Evolutionary conservation across 108 stramenopile species (phyloP).

Genomic region (Cyclotella sp.): DNA sequence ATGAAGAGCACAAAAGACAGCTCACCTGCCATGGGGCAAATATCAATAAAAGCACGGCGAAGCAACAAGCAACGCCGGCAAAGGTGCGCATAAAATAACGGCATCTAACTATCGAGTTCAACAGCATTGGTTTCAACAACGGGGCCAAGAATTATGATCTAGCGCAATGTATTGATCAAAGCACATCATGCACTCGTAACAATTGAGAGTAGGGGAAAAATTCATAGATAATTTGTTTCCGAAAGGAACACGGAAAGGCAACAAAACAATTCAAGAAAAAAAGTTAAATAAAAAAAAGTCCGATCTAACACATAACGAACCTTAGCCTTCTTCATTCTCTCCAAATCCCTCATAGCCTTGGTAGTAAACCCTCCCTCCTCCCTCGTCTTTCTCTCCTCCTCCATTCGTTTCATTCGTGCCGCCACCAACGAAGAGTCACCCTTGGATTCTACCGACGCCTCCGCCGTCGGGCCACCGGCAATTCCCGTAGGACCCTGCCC

Average conservation of each 20-base stretch:
- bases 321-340: constrained; percentile 74
- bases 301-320: constrained; percentile 44
- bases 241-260: neutral
- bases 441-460: constrained; percentile 30
- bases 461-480: constrained; percentile 8
- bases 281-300: too few relatives aligned
- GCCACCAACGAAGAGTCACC: constrained; percentile 68
- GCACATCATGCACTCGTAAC: too few relatives aligned
- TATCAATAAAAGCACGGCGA: too few relatives aligned
- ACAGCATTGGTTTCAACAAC: too few relatives aligned
- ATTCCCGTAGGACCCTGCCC: constrained; percentile 24
- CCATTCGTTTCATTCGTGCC: constrained; percentile 54
- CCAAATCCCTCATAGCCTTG: constrained; percentile 87
- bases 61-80: too few relatives aligned
- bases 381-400: constrained; percentile 63
- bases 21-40: too few relatives aligned
- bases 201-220: too few relatives aligned
- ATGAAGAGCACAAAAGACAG: too few relatives aligned
- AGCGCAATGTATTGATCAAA: neutral
- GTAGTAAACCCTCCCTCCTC: constrained; percentile 81
- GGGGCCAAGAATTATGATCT: too few relatives aligned
- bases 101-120: too few relatives aligned
- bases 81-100: too few relatives aligned
- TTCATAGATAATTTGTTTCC: too few relatives aligned
- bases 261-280: neutral